phyloP scores from a whole-genome alignment of 1,284 basidiomycete species.

The Meripilus lineatus region DNA sequence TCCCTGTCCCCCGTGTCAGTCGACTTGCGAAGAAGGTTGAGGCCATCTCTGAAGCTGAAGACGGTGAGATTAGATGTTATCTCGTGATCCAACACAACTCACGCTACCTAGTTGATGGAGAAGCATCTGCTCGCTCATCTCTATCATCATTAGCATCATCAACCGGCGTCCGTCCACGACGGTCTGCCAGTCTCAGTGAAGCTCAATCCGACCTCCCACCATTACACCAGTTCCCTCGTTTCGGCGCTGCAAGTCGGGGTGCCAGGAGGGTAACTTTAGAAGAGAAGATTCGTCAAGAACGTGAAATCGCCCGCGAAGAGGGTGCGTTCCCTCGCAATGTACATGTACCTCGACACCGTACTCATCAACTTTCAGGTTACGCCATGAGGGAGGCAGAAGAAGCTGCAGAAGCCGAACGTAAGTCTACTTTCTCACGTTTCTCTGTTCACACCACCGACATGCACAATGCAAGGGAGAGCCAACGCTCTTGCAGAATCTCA shows the following conservation, averaged over 20 bases:
- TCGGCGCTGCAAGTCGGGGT: conserved; percentile 34
- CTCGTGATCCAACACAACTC: background rate
- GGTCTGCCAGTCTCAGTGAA: conserved; percentile 68
- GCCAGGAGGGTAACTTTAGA: conserved; percentile 47
- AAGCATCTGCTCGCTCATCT: background rate
- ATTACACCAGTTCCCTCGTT: conserved; percentile 29
- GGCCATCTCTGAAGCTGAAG: conserved; percentile 14
- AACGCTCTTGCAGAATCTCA: conserved; percentile 7
- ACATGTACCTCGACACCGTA: conserved; percentile 7
- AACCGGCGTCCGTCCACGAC: conserved; percentile 44
- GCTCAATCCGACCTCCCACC: conserved; percentile 17
- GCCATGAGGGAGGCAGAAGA: conserved; percentile 33
- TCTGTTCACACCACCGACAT: conserved; percentile 15
- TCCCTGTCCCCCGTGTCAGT: conserved; percentile 32
- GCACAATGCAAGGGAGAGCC: conserved; percentile 19
- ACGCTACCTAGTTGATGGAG: too few species aligned
- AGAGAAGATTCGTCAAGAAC: conserved; percentile 46
- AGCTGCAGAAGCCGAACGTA: conserved; percentile 36
- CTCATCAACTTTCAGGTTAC: conserved; percentile 20
- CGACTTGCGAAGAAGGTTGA: conserved; percentile 30
- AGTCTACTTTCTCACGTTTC: conserved; percentile 15
- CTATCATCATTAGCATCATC: conserved; percentile 18
- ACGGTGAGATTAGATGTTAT: conserved; percentile 7
- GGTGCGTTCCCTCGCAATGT: conserved; percentile 23
- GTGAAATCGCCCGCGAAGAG: conserved; percentile 34